Percentiles rank a stretch among this genome's conserved stretches.
These are phyloP conservation scores for Lentinula lateritia DNA, from an alignment of 768 basidiomycete genomes.

Conservation along the genomic window DNA sequence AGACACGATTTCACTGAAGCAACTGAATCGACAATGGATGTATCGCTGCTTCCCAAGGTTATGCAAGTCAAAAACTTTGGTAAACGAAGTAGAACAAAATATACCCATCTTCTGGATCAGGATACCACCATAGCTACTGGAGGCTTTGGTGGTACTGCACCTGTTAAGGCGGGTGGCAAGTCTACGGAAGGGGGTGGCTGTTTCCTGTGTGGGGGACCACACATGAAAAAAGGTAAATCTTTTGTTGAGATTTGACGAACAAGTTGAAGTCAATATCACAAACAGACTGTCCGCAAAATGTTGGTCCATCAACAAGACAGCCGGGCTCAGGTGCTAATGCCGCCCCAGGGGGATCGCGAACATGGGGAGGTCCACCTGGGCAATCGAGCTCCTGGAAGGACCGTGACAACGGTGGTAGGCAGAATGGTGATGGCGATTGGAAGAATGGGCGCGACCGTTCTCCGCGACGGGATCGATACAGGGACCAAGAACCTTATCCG, in stretches of 20 bases:
- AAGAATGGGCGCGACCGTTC: conserved; percentile 16
- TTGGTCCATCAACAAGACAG: conserved; percentile 25
- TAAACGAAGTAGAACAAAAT: conserved; percentile 89
- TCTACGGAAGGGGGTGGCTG: conserved; percentile 65
- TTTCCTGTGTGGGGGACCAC: conserved; percentile 91
- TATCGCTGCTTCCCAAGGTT: conserved; percentile 84
- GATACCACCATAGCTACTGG: conserved; percentile 70
- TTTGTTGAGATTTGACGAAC: background rate
- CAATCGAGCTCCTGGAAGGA: conserved; percentile 31
- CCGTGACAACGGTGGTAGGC: conserved; percentile 11
- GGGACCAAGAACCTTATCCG: conserved; percentile 15
- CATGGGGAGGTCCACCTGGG: conserved; percentile 23
- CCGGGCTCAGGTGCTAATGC: conserved; percentile 28
- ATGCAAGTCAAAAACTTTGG: conserved; percentile 98
- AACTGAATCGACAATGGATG: conserved; percentile 83
- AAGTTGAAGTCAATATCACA: background rate
- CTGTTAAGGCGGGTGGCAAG: conserved; percentile 52
- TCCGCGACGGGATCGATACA: conserved; percentile 7
- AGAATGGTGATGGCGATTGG: background rate
- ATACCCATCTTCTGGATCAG: conserved; percentile 93
- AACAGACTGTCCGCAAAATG: conserved; percentile 49
- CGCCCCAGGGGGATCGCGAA: conserved; percentile 22
- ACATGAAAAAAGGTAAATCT: conserved; percentile 77
- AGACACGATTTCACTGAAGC: conserved; percentile 86
- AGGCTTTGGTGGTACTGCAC: conserved; percentile 58